Conservation (phyloP, 1,284 basidiomycete genomes). For the Leccinum ponderosum region DNA sequence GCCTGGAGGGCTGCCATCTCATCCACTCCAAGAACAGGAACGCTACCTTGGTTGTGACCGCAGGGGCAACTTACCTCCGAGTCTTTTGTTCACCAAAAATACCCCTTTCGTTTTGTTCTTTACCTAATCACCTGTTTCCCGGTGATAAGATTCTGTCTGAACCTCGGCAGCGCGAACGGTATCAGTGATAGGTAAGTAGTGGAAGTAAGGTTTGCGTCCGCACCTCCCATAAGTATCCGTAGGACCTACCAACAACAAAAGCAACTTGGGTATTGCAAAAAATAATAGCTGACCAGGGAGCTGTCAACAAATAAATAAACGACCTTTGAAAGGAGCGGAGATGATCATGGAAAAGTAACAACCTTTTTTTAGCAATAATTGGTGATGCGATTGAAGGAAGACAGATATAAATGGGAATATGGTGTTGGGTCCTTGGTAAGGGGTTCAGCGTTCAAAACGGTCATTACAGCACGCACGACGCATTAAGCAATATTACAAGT, state of each 20-base stretch:
- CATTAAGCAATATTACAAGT: constrained; percentile 9
- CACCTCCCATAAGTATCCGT: constrained; percentile 2
- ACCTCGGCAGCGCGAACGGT: constrained; percentile 27
- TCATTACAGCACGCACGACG: constrained; percentile 8
- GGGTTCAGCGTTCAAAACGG: neutral
- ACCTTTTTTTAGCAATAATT: constrained; percentile 1
- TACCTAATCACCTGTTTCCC: constrained; percentile 10
- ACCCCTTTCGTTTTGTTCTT: constrained; percentile 11
- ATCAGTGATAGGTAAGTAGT: constrained; percentile 2
- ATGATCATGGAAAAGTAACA: constrained; percentile 23
- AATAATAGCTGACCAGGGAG: neutral
- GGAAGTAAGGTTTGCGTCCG: constrained; percentile 27
- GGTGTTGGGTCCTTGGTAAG: constrained; percentile 15
- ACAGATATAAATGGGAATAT: constrained; percentile 22
- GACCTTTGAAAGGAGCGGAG: constrained; percentile 18
- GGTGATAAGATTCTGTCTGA: constrained; percentile 21
- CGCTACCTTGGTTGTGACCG: neutral
- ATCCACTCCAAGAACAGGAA: neutral
- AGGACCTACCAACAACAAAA: neutral
- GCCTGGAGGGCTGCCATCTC: neutral
- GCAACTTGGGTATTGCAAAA: neutral
- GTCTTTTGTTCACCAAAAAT: constrained; percentile 11
- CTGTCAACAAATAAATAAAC: constrained; percentile 5
- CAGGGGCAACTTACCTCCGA: constrained; percentile 7
- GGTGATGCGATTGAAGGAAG: constrained; percentile 31